Evolutionary conservation across 345 rosid species (phyloP), one percentile per base, ranked within the genome.

Genomic region (Salix arbutifolia): DNA sequence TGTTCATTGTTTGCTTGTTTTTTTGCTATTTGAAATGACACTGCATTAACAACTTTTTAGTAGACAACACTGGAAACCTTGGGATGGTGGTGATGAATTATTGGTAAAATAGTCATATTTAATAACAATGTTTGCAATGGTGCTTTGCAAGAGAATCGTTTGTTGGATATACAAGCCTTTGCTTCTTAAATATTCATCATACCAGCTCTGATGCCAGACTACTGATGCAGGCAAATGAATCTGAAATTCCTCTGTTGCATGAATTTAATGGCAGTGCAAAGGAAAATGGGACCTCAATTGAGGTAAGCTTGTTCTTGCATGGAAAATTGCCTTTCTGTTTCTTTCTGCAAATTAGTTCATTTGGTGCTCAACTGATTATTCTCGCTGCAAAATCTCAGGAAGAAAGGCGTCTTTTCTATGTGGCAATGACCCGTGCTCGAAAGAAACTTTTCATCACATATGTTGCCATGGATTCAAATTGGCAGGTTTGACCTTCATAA

Each of bases 401-500:
- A 86, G 99, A 95, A 79, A 83, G 99, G 25, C 97, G 96, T 69
- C 87, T 95, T 56, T 69, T 95, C 21, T 93, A 93, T 81, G 99
- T 95, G 53, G 99, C 99, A 82, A 91, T 95, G 97, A 95, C 97
- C 71, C 96, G 97, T 84, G 97, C 99, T 75, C 89, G 97, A 69
- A 88, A 84, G 85, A 90, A 89, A 77, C 88, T 93, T 52, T 89
- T 89, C 83, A 90, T 95, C 85, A 82, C 93, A 77, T 93, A 91
- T 84, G 82, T 89, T 65, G 85, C 88, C 70, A 77, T 90, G 92
- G 99, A 93, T 87, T 87, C 93, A 2, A 89, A 89, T 82, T 93
- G 97, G 97, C 99, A 95, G 99, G 99, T 95, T 78, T 73, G 81
- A 78, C 73, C 28, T 67, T 50, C 72, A 69, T 67, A 69, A 64